phyloP scores from a whole-genome alignment of 495 filamentous ascomycete genomes.

The Podospora comata region DNA sequence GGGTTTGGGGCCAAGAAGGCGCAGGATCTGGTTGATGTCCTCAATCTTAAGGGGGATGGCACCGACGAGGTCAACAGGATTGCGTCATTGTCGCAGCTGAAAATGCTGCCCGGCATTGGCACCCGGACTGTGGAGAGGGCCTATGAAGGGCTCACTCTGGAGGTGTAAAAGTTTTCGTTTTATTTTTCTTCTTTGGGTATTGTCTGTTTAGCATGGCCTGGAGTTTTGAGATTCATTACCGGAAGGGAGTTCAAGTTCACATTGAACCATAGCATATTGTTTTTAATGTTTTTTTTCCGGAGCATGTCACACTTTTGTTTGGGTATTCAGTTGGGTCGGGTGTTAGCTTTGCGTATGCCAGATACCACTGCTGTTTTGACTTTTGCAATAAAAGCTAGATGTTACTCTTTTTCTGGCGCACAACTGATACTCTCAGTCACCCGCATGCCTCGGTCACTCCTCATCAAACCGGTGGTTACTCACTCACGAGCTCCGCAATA shows the following conservation, averaged over 20 bases:
- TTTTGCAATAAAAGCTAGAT: not conserved
- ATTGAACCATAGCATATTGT: not conserved
- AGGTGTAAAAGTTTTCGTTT: not conserved
- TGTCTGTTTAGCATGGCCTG: not conserved
- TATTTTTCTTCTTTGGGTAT: not conserved
- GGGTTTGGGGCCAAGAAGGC: slow-evolving; percentile 65
- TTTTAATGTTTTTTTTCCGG: not conserved
- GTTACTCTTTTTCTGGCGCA: not conserved
- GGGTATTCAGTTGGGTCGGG: slow-evolving; percentile 12
- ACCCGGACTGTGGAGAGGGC: slow-evolving; percentile 57
- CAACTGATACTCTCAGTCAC: no score
- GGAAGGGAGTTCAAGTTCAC: not conserved
- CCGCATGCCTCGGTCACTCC: not conserved
- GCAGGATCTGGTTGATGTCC: slow-evolving; percentile 56
- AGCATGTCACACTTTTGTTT: not conserved
- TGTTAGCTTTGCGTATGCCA: slow-evolving; percentile 3
- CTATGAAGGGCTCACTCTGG: slow-evolving; percentile 32
- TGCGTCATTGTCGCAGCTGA: slow-evolving; percentile 50
- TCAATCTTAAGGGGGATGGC: slow-evolving; percentile 48
- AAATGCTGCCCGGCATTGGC: slow-evolving; percentile 57
- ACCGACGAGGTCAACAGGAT: slow-evolving; percentile 40
- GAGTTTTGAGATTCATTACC: not conserved
- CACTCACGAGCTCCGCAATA: not conserved
- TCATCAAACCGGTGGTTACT: not conserved
- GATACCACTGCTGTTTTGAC: not conserved